A percentile compares a stretch with the other conserved stretches of the same genome.
Conservation (phyloP, 2,329 filamentous ascomycete genomes). For the Orbilia javanica region DNA sequence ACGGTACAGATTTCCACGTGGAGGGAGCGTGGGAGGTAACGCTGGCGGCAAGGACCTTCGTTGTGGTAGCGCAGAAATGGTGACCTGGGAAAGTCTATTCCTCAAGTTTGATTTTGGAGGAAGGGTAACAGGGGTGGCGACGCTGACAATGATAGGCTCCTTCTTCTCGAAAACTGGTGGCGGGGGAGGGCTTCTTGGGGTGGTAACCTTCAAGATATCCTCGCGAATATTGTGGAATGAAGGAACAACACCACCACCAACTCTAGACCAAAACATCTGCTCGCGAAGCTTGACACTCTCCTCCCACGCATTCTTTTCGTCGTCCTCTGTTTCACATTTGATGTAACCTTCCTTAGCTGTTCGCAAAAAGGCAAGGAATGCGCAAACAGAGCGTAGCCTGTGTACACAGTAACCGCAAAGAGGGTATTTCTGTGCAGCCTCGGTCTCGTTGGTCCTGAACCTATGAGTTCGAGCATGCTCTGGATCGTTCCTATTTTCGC, state of each 20-base stretch:
- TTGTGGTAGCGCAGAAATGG: slow-evolving; percentile 31
- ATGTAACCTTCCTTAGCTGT: slow-evolving; percentile 94
- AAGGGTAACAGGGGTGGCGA: slow-evolving; percentile 35
- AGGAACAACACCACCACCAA: slow-evolving; percentile 91
- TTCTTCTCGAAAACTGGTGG: slow-evolving; percentile 22
- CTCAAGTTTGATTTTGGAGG: slow-evolving; percentile 45
- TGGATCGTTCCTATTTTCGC: slow-evolving; percentile 80
- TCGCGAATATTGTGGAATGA: slow-evolving; percentile 63
- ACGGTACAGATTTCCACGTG: slow-evolving; percentile 41
- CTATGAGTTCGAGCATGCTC: slow-evolving; percentile 83
- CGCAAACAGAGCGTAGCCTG: slow-evolving; percentile 87
- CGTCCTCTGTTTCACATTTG: slow-evolving; percentile 83
- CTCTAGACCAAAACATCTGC: slow-evolving; percentile 95
- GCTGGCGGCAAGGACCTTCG: slow-evolving; percentile 46
- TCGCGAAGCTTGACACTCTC: slow-evolving; percentile 90
- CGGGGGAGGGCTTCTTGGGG: slow-evolving; percentile 35
- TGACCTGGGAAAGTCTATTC: slow-evolving; percentile 49
- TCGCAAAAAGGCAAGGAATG: slow-evolving; percentile 89
- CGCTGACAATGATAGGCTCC: slow-evolving; percentile 20
- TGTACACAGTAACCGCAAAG: slow-evolving; percentile 89
- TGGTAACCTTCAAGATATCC: slow-evolving; percentile 44
- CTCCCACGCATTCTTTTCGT: slow-evolving; percentile 91
- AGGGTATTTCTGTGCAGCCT: slow-evolving; percentile 87
- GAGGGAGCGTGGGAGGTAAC: slow-evolving; percentile 39
- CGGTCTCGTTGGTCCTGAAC: slow-evolving; percentile 88